Evolutionary conservation across 768 basidiomycete species (phyloP), one percentile per base, ranked within the genome.

Genomic region (Boletus eberwhitei): DNA sequence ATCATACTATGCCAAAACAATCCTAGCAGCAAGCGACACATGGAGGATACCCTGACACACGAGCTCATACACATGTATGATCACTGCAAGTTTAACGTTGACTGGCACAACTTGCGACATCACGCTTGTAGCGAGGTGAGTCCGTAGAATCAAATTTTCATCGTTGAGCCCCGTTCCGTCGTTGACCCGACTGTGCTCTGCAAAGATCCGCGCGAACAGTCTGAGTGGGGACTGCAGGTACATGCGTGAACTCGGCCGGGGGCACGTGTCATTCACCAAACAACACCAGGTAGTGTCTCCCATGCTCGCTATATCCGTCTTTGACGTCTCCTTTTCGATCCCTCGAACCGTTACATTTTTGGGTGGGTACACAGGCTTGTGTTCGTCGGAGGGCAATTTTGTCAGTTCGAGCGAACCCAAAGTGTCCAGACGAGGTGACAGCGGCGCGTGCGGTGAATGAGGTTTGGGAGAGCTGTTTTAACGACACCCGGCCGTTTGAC

Each of bases 1-100:
- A 83, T 98, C 24, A 71, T 93, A 8, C 75, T 99, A 3, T 99
- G 96, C 67, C 85, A 93, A 57, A 89, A 93, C 42, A 80, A 86
- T 45, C 88, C 94, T 63, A 80, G 85, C 68, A 82, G 77, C 69
- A 87, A 91, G 67, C 81, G 79, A 35, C 93, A 97, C 62, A 87
- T 95, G 88, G 94, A 98, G 71, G 84, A 92, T 64, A 96, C 95
- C 31, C 75, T 99, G 34, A 81, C 89, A 21, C 97, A 99, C 65
- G 97, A 99, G 68, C 81, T 98, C 43, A 73, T 98, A 24, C 97
- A 98, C 67, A 86, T 93, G 81, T 98, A 90, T 68, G 97, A 99
- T 70, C 90, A 96, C 58, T 90, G 91, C 73, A 85, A 85, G 71
- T 98, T 98, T 75, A 90, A 93, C 57, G 89, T 97, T 1, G 85